Evolutionary conservation across 2,329 filamentous ascomycete species (phyloP).

Genomic region (Knufia fluminis): DNA sequence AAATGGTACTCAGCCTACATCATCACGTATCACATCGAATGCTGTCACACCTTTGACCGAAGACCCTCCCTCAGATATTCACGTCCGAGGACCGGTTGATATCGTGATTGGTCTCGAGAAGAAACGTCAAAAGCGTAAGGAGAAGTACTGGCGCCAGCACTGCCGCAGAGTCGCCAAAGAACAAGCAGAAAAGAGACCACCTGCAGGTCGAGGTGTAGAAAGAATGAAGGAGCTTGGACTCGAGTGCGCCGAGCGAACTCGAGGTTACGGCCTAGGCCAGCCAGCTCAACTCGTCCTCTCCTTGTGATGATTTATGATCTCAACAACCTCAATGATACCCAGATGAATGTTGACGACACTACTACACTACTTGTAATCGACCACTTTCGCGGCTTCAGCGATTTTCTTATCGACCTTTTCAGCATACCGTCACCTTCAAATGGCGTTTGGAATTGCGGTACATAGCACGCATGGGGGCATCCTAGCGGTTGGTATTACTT

Average conservation of each 20-base stretch:
- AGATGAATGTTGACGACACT: constrained; percentile 3
- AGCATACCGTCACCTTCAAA: constrained; percentile 3
- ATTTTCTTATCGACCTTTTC: not conserved
- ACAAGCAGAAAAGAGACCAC: constrained; percentile 56
- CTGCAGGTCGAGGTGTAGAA: constrained; percentile 80
- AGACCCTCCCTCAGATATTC: constrained; percentile 42
- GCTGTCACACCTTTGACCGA: constrained; percentile 16
- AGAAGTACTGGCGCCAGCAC: constrained; percentile 85
- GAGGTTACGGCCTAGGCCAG: constrained; percentile 49
- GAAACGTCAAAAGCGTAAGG: constrained; percentile 83
- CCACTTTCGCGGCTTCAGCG: not conserved
- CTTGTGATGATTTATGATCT: constrained; percentile 36
- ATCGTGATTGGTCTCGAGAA: constrained; percentile 94
- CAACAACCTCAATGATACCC: constrained; percentile 10
- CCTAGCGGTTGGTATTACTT: not conserved
- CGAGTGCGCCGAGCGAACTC: constrained; percentile 74
- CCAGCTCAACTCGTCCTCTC: constrained; percentile 61
- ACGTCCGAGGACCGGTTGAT: constrained; percentile 87
- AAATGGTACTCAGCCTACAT: constrained; percentile 27
- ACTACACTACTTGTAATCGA: constrained; percentile 8
- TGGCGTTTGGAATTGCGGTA: constrained; percentile 6
- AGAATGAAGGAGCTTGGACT: constrained; percentile 89
- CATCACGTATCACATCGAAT: constrained; percentile 19
- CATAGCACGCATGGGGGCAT: constrained; percentile 3
- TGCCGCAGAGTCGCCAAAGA: constrained; percentile 70